These are phyloP conservation scores for Erucastrum elatum DNA, from an alignment of 345 rosid genomes.

Conservation along the genomic window DNA sequence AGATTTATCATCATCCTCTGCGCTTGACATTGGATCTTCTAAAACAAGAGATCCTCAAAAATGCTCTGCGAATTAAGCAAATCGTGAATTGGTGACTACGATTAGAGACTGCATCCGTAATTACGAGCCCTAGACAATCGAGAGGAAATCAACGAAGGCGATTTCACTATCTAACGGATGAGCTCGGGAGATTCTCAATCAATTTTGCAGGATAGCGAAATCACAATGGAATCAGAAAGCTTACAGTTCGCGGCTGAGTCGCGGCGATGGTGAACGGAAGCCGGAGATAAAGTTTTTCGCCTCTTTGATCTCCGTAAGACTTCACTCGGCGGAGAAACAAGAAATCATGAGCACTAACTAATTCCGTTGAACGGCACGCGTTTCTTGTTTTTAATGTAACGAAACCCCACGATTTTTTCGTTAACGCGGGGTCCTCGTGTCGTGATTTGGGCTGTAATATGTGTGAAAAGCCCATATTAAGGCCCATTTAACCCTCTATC, in stretches of 20 bases:
- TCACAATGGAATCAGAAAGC: slow-evolving; percentile 16
- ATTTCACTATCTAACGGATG: slow-evolving; percentile 1
- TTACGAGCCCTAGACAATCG: neutral
- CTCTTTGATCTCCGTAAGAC: neutral
- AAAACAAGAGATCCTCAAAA: neutral
- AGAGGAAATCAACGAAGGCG: neutral
- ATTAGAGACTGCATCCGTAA: neutral
- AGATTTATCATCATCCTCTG: slow-evolving; percentile 55
- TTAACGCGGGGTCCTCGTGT: neutral
- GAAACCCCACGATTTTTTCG: neutral
- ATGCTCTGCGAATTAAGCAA: neutral
- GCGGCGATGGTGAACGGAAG: slow-evolving; percentile 22
- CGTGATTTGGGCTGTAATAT: neutral
- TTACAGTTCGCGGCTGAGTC: slow-evolving; percentile 30
- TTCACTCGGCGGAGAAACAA: neutral
- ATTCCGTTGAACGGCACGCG: neutral
- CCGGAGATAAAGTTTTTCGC: neutral
- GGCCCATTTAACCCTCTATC: slow-evolving; percentile 13
- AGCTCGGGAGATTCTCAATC: neutral
- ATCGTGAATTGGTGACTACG: neutral
- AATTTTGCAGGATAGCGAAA: neutral
- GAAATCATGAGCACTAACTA: neutral
- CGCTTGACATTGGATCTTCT: slow-evolving; percentile 50
- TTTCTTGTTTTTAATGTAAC: neutral
- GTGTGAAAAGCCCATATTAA: neutral